Percentiles rank a stretch among this genome's conserved stretches.
Evolutionary conservation across 805 yeast species (phyloP).

Genomic region (Saccharomyces jurei): DNA sequence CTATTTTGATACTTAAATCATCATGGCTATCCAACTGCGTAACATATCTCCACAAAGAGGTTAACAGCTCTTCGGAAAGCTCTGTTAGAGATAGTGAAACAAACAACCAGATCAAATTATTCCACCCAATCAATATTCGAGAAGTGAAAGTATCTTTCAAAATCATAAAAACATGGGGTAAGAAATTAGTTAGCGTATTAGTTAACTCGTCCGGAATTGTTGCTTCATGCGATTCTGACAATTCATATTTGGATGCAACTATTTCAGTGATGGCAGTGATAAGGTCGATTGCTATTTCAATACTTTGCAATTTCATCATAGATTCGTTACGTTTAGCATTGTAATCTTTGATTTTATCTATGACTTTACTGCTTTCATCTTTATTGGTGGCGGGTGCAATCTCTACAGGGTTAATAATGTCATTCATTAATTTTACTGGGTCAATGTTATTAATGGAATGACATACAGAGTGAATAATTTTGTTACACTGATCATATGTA

Average conservation of each 20-base stretch:
- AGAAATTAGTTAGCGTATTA: slow-evolving; percentile 11
- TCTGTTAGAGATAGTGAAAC: slow-evolving; percentile 15
- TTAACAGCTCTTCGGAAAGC: slow-evolving; percentile 8
- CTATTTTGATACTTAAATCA: slow-evolving; percentile 28
- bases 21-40: slow-evolving; percentile 7
- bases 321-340: slow-evolving; percentile 39
- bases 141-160: slow-evolving; percentile 42
- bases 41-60: slow-evolving; percentile 14
- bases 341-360: slow-evolving; percentile 29
- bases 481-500: slow-evolving; percentile 15
- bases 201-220: slow-evolving; percentile 10
- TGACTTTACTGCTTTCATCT: slow-evolving; percentile 17
- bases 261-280: slow-evolving; percentile 67
- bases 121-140: slow-evolving; percentile 57
- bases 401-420: slow-evolving; percentile 3
- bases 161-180: slow-evolving; percentile 35
- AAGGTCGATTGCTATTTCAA: slow-evolving; percentile 68
- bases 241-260: slow-evolving; percentile 29
- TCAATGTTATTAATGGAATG: slow-evolving; percentile 27
- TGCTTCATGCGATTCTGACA: not conserved
- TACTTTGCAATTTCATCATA: slow-evolving; percentile 47
- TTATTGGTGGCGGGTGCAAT: slow-evolving; percentile 4
- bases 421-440: slow-evolving; percentile 26
- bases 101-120: slow-evolving; percentile 56
- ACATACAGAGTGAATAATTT: slow-evolving; percentile 21